phyloP scores from a whole-genome alignment of 192 early-diverging fungal species.

The Coemansia sp. region DNA sequence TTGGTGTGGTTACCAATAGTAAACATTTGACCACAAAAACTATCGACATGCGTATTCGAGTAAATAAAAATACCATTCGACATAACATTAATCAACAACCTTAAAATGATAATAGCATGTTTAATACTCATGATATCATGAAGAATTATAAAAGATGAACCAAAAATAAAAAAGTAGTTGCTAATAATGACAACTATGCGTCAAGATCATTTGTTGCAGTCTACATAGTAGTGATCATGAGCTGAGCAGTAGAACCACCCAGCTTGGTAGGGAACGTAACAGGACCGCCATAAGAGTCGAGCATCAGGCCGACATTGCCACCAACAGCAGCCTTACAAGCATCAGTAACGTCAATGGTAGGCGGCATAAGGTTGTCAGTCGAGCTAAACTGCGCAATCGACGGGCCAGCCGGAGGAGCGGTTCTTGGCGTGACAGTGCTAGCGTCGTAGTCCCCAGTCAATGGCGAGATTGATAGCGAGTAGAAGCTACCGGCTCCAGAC shows the following conservation, averaged over 20 bases:
- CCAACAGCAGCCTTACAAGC: conserved; percentile 23
- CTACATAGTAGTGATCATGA: conserved; percentile 25
- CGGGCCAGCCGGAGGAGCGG: conserved; percentile 10
- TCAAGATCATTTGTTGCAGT: not conserved
- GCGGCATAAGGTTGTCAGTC: conserved; percentile 19
- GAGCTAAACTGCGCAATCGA: conserved; percentile 20
- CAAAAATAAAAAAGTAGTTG: not conserved
- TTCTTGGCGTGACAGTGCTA: conserved; percentile 25
- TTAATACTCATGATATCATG: not conserved
- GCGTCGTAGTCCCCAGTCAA: conserved; percentile 18
- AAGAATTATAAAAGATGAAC: not conserved
- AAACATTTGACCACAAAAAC: not conserved
- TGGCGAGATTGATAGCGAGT: conserved; percentile 19
- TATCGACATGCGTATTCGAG: not conserved
- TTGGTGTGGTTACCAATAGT: not conserved
- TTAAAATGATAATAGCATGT: not conserved
- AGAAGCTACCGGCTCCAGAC: conserved; percentile 11
- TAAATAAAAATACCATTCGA: not conserved
- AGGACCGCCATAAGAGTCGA: conserved; percentile 19
- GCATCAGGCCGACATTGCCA: conserved; percentile 23
- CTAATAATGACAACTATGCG: not conserved
- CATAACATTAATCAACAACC: not conserved
- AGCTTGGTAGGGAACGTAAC: conserved; percentile 28
- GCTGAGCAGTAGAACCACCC: conserved; percentile 29
- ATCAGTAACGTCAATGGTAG: conserved; percentile 23